phyloP scores from a whole-genome alignment of 164 flowering plant species.

The Saururus chinensis region DNA sequence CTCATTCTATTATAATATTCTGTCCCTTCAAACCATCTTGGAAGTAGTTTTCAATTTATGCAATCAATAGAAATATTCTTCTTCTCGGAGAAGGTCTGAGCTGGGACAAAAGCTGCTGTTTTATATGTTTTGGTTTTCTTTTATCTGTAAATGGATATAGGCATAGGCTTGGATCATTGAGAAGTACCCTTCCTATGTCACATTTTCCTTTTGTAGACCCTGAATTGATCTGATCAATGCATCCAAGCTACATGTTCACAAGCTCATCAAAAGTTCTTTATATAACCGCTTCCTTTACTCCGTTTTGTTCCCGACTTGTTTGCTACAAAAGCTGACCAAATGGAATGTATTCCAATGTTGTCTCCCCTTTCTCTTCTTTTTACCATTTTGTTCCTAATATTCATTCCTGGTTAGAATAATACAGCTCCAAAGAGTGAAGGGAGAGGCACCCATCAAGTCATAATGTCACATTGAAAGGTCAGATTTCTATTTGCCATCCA shows the following conservation, averaged over 20 bases:
- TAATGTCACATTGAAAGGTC: background rate
- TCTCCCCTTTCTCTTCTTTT: background rate
- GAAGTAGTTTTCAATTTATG: no score
- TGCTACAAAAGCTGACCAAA: background rate
- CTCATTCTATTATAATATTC: no score
- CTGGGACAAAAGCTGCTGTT: slow-evolving; percentile 1
- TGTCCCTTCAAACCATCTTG: no score
- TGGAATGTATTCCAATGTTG: background rate
- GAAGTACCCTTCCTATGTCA: slow-evolving; percentile 2
- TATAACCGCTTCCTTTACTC: background rate
- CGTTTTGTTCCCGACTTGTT: no score
- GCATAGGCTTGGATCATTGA: background rate
- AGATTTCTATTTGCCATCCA: background rate
- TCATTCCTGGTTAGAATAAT: background rate
- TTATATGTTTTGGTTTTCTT: background rate
- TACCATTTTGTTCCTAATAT: background rate
- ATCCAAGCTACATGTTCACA: background rate
- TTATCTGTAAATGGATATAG: slow-evolving; percentile 6
- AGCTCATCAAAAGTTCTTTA: background rate
- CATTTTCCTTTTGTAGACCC: slow-evolving; percentile 6
- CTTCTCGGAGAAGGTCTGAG: background rate
- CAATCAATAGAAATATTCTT: no score
- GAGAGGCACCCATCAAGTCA: background rate
- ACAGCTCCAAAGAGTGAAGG: background rate
- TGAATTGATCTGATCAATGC: slow-evolving; percentile 2